A percentile compares a stretch with the other conserved stretches of the same genome.
Conservation (phyloP, 1,284 basidiomycete genomes). For the Fomes fomentarius region DNA sequence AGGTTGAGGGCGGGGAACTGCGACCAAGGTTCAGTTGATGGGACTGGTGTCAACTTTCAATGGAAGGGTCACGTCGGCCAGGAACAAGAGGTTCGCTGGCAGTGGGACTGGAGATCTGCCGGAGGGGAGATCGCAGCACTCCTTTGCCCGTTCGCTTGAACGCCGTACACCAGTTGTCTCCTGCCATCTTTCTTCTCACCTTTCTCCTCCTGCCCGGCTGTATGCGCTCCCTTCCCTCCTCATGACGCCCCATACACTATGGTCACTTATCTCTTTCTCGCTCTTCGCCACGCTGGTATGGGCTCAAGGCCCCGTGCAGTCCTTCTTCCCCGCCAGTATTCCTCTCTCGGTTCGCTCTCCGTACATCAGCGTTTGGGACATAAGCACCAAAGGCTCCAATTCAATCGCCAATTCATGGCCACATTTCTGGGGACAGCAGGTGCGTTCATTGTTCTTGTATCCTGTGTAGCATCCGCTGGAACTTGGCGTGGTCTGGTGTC, state of each 20-base stretch:
- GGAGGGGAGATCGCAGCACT: not conserved
- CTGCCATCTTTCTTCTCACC: not conserved
- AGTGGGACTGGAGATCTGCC: not conserved
- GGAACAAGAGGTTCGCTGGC: no score
- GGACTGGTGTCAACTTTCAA: not conserved
- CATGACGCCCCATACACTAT: slow-evolving; percentile 1
- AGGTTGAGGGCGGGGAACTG: no score
- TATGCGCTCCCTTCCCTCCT: not conserved
- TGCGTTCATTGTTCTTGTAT: not conserved
- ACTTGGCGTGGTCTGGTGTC: no score
- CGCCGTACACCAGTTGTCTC: not conserved
- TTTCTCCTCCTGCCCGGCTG: not conserved
- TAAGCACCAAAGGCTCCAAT: not conserved
- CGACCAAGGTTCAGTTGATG: not conserved
- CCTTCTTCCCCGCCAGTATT: slow-evolving; percentile 15
- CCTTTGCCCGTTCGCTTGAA: not conserved
- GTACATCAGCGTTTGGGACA: slow-evolving; percentile 21
- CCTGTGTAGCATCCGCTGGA: not conserved
- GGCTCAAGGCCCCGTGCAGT: not conserved
- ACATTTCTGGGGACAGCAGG: slow-evolving; percentile 15
- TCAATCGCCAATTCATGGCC: slow-evolving; percentile 17
- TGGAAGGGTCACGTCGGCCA: not conserved
- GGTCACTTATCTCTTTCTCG: slow-evolving; percentile 10
- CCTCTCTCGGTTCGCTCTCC: slow-evolving; percentile 23
- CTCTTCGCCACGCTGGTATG: slow-evolving; percentile 9